Percentiles rank a stretch among this genome's conserved stretches.
These are phyloP conservation scores for Tephrocybe sp. DNA, from an alignment of 768 basidiomycete species.

Conservation along the genomic window DNA sequence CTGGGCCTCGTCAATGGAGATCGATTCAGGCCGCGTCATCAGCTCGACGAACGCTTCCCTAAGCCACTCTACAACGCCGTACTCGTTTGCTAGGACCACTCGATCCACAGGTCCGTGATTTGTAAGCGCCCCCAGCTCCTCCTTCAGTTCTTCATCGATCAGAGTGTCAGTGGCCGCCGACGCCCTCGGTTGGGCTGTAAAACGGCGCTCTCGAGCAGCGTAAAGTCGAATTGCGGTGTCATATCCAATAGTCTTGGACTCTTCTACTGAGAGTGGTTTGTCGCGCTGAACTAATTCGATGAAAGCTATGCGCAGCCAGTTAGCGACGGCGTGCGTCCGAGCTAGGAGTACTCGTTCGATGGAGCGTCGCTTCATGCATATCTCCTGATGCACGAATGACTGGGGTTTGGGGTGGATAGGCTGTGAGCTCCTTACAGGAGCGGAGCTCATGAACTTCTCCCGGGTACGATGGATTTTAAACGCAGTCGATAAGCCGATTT, in stretches of 20 bases:
- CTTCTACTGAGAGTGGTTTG: not conserved
- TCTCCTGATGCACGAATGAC: not conserved
- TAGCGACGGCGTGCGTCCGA: not conserved
- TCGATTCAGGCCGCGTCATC: not conserved
- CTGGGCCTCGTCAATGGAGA: not conserved
- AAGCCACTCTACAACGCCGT: slow-evolving; percentile 3
- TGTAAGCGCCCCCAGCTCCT: not conserved
- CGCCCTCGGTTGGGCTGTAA: not conserved
- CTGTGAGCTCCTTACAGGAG: too few relatives aligned
- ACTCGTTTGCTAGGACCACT: not conserved
- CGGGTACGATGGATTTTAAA: not conserved
- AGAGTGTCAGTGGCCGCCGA: not conserved
- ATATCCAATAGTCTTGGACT: not conserved
- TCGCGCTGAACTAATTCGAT: not conserved
- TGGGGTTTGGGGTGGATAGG: too few relatives aligned
- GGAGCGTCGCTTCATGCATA: not conserved
- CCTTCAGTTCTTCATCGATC: not conserved
- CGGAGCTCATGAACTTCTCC: not conserved
- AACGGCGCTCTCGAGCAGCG: not conserved
- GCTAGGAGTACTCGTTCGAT: not conserved
- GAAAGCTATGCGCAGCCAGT: slow-evolving; percentile 2
- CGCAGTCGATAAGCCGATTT: not conserved
- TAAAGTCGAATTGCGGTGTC: slow-evolving; percentile 4
- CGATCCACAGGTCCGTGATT: not conserved
- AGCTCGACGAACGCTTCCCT: not conserved